Percentiles rank a stretch among this genome's conserved stretches.
Conservation (phyloP, 495 filamentous ascomycete species). For the Tuber indicum region DNA sequence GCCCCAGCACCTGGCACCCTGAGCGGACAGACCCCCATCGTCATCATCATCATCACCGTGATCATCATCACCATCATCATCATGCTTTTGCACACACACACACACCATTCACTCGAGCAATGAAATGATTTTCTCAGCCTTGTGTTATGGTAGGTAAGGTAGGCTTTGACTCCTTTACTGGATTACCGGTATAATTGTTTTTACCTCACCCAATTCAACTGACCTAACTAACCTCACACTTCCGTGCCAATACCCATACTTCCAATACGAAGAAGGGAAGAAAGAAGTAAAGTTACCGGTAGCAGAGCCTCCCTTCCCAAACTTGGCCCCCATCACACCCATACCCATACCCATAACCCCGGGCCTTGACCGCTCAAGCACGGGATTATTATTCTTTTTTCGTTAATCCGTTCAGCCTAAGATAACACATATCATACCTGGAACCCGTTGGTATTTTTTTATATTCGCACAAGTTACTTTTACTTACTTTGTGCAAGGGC, state of each 20-base stretch:
- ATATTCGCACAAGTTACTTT: background rate
- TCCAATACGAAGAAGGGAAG: background rate
- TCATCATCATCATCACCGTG: background rate
- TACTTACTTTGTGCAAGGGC: background rate
- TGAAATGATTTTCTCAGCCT: background rate
- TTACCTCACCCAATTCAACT: background rate
- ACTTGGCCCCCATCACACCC: background rate
- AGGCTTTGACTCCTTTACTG: background rate
- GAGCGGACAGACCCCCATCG: background rate
- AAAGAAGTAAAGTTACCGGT: no score
- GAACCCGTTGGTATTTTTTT: background rate
- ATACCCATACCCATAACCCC: background rate
- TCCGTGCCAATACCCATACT: background rate
- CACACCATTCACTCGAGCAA: background rate
- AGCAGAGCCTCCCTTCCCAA: background rate
- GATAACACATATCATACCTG: background rate
- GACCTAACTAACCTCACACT: background rate
- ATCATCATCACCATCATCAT: background rate
- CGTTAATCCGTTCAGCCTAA: background rate
- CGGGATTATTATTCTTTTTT: background rate
- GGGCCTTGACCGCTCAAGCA: background rate
- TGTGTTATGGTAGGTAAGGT: background rate
- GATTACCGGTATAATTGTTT: background rate
- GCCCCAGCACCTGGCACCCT: background rate
- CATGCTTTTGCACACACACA: background rate